phyloP scores from a whole-genome alignment of 768 basidiomycete genomes.

The Termitomyces sp. region DNA sequence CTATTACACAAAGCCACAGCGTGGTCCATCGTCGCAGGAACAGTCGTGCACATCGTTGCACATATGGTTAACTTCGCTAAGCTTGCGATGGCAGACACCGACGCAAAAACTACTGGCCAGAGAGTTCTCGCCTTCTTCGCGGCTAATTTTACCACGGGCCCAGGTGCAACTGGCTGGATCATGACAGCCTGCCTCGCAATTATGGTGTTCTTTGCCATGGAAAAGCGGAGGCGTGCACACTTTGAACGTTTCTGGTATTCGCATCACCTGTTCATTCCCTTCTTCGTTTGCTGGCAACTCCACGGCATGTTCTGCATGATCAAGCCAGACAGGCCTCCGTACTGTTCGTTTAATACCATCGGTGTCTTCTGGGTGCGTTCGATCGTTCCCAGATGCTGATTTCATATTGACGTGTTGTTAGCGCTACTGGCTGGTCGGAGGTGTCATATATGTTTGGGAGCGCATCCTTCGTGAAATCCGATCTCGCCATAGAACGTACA shows the following conservation, averaged over 20 bases:
- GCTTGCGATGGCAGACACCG: conserved; percentile 54
- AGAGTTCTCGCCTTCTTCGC: conserved; percentile 67
- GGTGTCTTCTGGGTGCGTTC: conserved; percentile 91
- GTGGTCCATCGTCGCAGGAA: conserved; percentile 84
- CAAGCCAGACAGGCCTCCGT: conserved; percentile 84
- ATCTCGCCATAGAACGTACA: conserved; percentile 86
- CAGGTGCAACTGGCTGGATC: conserved; percentile 83
- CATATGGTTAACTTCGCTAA: conserved; percentile 85
- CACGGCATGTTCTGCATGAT: conserved; percentile 99
- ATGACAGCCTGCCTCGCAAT: conserved; percentile 71
- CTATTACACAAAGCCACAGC: conserved; percentile 88
- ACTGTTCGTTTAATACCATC: conserved; percentile 78
- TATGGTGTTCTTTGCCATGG: conserved; percentile 85
- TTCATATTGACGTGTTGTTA: conserved; percentile 22
- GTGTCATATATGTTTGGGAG: conserved; percentile 81
- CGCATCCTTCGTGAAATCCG: conserved; percentile 91
- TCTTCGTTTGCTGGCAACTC: conserved; percentile 93
- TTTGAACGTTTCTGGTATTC: conserved; percentile 92
- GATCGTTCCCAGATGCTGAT: neutral
- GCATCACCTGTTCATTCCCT: conserved; percentile 85
- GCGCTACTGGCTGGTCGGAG: conserved; percentile 91
- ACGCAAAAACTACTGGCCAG: conserved; percentile 50
- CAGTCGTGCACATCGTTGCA: conserved; percentile 71
- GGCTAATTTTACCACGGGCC: conserved; percentile 81
- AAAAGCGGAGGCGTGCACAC: conserved; percentile 70